A percentile compares a stretch with the other conserved stretches of the same genome.
Conservation (phyloP, 306 rosid genomes). For the Lathyrus oleraceus region DNA sequence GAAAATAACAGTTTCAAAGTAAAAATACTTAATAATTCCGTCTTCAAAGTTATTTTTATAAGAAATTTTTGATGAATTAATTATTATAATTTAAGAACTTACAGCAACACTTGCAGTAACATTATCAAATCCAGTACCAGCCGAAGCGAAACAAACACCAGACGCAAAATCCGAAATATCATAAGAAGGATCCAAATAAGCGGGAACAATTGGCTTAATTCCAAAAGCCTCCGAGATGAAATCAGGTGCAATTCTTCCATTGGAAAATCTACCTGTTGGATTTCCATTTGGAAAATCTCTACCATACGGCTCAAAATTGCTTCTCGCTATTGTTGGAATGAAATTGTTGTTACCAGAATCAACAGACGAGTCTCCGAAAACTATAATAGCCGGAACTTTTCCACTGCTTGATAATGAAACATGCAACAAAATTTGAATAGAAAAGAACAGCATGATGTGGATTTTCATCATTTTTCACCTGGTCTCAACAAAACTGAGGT, state of each 20-base stretch:
- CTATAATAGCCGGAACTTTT: conserved; percentile 53
- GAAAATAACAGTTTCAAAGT: too few relatives aligned
- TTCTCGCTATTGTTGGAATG: conserved; percentile 62
- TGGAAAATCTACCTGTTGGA: conserved; percentile 61
- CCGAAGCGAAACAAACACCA: conserved; percentile 78
- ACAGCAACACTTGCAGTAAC: conserved; percentile 58
- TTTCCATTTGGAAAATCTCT: conserved; percentile 50
- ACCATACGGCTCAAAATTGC: conserved; percentile 68
- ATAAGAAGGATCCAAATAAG: conserved; percentile 60
- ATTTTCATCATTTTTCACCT: not conserved
- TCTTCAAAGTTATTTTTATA: too few relatives aligned
- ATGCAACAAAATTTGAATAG: conserved; percentile 10
- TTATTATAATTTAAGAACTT: too few relatives aligned
- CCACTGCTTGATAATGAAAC: conserved; percentile 34
- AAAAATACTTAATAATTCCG: too few relatives aligned
- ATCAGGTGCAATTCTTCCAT: conserved; percentile 59
- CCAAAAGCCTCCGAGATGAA: conserved; percentile 62
- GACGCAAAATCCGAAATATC: conserved; percentile 53
- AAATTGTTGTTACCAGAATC: conserved; percentile 75
- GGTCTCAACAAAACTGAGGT: not conserved
- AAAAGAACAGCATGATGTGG: not conserved
- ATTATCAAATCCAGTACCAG: conserved; percentile 69
- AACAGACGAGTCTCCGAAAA: conserved; percentile 70
- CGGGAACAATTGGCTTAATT: conserved; percentile 51
- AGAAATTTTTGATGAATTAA: not conserved